phyloP scores from a whole-genome alignment of 441 rosid species.

The Adansonia madagascariensis region DNA sequence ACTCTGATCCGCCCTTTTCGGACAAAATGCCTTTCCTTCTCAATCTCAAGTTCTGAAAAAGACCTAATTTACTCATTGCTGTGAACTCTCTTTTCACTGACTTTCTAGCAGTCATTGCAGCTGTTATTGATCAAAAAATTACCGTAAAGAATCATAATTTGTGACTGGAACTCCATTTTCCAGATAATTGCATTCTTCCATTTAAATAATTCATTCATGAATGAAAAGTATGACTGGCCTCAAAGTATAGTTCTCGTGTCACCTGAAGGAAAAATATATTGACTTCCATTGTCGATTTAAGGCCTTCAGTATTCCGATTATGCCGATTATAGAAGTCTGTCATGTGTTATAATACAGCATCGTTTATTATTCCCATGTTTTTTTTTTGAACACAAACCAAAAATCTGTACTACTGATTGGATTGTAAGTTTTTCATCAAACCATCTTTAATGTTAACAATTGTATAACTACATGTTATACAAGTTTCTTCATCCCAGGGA shows the following conservation, averaged over 20 bases:
- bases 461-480: constrained; percentile 35
- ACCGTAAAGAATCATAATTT: constrained; percentile 18
- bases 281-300: neutral
- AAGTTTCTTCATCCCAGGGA: constrained; percentile 7
- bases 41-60: constrained; percentile 61
- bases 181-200: neutral
- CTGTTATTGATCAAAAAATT: constrained; percentile 14
- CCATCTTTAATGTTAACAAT: constrained; percentile 33
- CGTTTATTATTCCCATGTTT: no score
- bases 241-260: neutral
- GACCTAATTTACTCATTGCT: constrained; percentile 18
- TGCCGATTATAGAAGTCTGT: neutral
- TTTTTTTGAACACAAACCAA: constrained; percentile 25
- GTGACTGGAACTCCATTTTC: constrained; percentile 1
- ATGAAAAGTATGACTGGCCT: neutral
- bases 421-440: constrained; percentile 36
- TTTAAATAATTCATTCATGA: neutral
- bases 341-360: neutral
- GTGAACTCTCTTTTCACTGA: constrained; percentile 28
- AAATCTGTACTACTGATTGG: constrained; percentile 32
- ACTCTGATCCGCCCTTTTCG: constrained; percentile 79
- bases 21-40: constrained; percentile 85
- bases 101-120: constrained; percentile 19
- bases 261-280: neutral
- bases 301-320: neutral